Evolutionary conservation across 2,329 filamentous ascomycete genomes (phyloP).

Genomic region (Allantophomopsis cytisporea): DNA sequence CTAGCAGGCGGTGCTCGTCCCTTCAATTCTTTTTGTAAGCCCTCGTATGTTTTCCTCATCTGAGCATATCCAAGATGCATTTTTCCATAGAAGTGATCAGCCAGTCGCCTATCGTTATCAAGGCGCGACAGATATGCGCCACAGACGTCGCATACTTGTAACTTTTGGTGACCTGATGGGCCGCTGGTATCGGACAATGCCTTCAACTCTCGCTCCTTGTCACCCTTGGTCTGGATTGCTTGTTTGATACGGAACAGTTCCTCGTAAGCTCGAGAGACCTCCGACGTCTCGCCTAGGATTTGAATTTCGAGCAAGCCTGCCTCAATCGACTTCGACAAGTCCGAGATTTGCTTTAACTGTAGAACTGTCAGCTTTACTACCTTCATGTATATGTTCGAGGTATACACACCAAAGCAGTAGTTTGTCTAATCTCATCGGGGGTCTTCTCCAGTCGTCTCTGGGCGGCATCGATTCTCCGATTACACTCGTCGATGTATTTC

Average conservation of each 20-base stretch:
- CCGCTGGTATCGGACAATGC: conserved; percentile 83
- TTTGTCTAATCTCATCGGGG: conserved; percentile 92
- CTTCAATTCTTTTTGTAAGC: conserved; percentile 78
- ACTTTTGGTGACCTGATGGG: conserved; percentile 88
- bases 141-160: conserved; percentile 97
- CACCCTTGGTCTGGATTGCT: conserved; percentile 67
- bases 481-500: conserved; percentile 95
- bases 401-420: conserved; percentile 57
- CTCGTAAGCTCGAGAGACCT: conserved; percentile 70
- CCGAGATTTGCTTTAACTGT: conserved; percentile 69
- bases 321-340: conserved; percentile 66
- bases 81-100: conserved; percentile 98
- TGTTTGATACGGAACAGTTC: conserved; percentile 80
- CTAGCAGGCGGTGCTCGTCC: conserved; percentile 47
- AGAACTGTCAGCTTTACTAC: neutral
- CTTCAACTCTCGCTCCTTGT: conserved; percentile 80
- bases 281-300: conserved; percentile 68
- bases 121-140: conserved; percentile 85
- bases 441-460: conserved; percentile 92
- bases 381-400: neutral
- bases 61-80: conserved; percentile 98
- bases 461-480: conserved; percentile 80
- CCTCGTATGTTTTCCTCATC: conserved; percentile 88
- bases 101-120: conserved; percentile 86
- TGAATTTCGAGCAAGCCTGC: conserved; percentile 76